Evolutionary conservation across 176 grass and related monocot genomes (phyloP), one percentile per base, ranked within the genome.

Genomic region (Ensete glaucum): DNA sequence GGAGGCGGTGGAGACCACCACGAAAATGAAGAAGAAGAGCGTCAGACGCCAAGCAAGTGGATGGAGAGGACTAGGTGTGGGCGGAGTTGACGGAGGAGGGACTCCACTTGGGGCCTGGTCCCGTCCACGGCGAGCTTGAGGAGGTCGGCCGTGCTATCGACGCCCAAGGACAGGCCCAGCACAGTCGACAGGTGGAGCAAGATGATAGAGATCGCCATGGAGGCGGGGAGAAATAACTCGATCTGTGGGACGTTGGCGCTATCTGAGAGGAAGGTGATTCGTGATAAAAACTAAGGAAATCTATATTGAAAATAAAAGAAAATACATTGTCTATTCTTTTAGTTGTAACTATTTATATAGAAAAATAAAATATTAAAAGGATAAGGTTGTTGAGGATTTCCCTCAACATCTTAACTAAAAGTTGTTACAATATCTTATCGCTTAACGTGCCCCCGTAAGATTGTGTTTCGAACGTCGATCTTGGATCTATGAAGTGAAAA

Each of bases 101-200:
- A 51, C 14, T 49, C 76, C 21, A 88, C 85, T 77, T 87, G 77
- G 43, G 85, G 83, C 56, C 76, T 54, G 52, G 79, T 78, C 3
- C 12, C 77, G 52, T 91, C 85, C 9, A 88, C 23, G 11, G 80
- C 72, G 62, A 78, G 6, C 80, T 85, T 91, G 19, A 91, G 74
- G 9, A 87, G 14, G 11, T 87, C 85, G 15, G 79, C 76, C 17
- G 85, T 87, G 85, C 85, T 91, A 20, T 74, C 79, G 52, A 80
- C 72, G 0, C 54, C 80, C 16, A 55, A 14, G 0, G 85, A 78
- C 1, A 91, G 79, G 0, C 85, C 85, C 13, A 77, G 82, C 29
- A 91, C 27, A 56, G 0, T 1, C 3, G 85, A 67, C 3, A 91
- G 82, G 15, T 67, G 17, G 2, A 91, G 74, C 9, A 80, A 26